Evolutionary conservation across 352 stramenopile species (phyloP).

Genomic region (Pythium biforme): DNA sequence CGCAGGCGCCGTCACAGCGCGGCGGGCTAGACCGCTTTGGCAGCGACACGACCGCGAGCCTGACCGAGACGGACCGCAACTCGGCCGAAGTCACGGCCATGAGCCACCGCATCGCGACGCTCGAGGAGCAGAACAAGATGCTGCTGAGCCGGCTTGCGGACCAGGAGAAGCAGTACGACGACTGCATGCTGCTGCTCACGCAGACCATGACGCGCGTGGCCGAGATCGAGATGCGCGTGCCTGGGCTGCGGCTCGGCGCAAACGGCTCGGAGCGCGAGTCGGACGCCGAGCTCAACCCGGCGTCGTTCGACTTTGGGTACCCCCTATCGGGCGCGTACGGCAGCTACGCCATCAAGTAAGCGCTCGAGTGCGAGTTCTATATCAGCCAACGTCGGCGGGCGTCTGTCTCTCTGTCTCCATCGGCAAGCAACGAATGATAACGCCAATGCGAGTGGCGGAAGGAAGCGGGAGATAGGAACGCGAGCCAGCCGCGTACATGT

Average conservation of each 20-base stretch:
- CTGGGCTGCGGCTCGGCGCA: slow-evolving; percentile 20
- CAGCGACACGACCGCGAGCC: slow-evolving; percentile 59
- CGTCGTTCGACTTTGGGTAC: slow-evolving; percentile 30
- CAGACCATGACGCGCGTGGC: slow-evolving; percentile 85
- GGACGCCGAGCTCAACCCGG: slow-evolving; percentile 21
- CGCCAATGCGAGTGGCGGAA: too few species aligned
- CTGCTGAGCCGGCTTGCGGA: slow-evolving; percentile 63
- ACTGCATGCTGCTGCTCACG: slow-evolving; percentile 82
- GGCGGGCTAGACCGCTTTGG: slow-evolving; percentile 32
- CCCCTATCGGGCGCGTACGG: slow-evolving; percentile 15
- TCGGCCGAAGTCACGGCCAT: slow-evolving; percentile 49
- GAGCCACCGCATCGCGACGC: slow-evolving; percentile 47
- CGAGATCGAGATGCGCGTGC: slow-evolving; percentile 77
- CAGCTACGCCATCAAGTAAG: slow-evolving; percentile 24
- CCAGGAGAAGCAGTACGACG: slow-evolving; percentile 85
- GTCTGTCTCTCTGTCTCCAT: too few species aligned
- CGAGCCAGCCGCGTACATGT: background rate
- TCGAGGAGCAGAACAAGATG: slow-evolving; percentile 78
- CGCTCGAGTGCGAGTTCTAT: too few species aligned
- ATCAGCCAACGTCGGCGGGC: too few species aligned
- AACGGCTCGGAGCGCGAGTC: slow-evolving; percentile 25
- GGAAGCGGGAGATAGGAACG: too few species aligned
- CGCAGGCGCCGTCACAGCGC: slow-evolving; percentile 14
- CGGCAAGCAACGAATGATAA: too few species aligned
- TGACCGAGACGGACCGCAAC: slow-evolving; percentile 46